These are phyloP conservation scores for Lentinula novae-zelandiae DNA, from an alignment of 1,284 basidiomycete genomes.

Conservation along the genomic window DNA sequence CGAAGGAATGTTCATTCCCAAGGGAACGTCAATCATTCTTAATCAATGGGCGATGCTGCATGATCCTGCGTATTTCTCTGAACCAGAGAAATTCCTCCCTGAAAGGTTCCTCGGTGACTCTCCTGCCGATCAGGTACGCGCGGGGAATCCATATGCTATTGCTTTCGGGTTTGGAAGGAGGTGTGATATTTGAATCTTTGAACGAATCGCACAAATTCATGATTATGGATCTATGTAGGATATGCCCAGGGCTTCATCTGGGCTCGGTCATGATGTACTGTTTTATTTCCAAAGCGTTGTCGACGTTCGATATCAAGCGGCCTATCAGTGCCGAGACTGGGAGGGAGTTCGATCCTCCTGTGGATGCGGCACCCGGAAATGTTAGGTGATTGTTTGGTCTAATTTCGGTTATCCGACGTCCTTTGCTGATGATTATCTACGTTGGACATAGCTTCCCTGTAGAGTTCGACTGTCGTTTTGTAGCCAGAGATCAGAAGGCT, in stretches of 20 bases:
- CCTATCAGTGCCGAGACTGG: background rate
- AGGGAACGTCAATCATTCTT: slow-evolving; percentile 15
- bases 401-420: background rate
- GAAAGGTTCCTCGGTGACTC: slow-evolving; percentile 17
- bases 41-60: slow-evolving; percentile 17
- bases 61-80: slow-evolving; percentile 16
- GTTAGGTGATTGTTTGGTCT: background rate
- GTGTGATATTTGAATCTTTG: background rate
- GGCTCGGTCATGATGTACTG: background rate
- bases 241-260: background rate
- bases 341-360: background rate
- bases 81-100: slow-evolving; percentile 18
- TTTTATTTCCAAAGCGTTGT: background rate
- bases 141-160: background rate
- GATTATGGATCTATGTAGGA: background rate
- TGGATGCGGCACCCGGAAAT: slow-evolving; percentile 1
- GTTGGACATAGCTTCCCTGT: background rate
- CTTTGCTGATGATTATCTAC: background rate
- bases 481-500: background rate
- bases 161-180: slow-evolving; percentile 11
- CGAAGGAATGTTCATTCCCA: slow-evolving; percentile 18
- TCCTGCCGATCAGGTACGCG: background rate
- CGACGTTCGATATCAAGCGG: slow-evolving; percentile 3
- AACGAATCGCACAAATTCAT: background rate
- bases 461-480: background rate